Base-by-base conservation (phyloP, 1,139 yeast genomes). In the Pichia sp. region DNA sequence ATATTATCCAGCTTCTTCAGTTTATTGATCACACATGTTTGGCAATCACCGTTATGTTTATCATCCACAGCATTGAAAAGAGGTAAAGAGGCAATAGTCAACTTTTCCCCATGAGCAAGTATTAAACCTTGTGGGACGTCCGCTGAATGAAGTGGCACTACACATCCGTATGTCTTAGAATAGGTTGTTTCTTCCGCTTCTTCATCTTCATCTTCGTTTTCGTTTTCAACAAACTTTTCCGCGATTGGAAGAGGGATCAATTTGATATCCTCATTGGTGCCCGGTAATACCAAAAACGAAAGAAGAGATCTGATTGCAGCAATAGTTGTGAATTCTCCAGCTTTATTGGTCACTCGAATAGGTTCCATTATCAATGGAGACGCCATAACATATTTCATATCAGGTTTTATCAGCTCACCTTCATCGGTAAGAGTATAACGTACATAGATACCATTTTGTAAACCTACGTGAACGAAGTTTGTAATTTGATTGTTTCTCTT, bases 391-490 rank as follows among this genome's bases (percentile, higher is more conserved):
- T 84, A 90, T 65, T 87, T 84, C n/a, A 83, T 80, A 60, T 88
- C 75, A 0, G 92, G 81, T 59, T 85, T 86, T 0, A 81, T 74
- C 14, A 92, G 70, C 50, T 79, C 79, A 0, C 96, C 97, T 3
- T 74, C 66, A 1, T 71, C 68, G 63, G 87, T 89, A 36, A 90
- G 64, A 7, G 73, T 73, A 0, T 90, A 80, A 34, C 85, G 74
- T 2, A 85, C 84, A 70, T 87, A 89, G 1, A 91, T 81, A 38
- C 99, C 99, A 67, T 84, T 89, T 30, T 75, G 79, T 75, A 92
- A 76, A 1, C 98, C 98, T 51, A 90, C 79, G 68, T 91, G 95
- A 7, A 51, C 52, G 17, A 24, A 88, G 77, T 53, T 51, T 6
- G 17, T 42, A 16, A 16, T 43, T 16, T 34, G 36, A 51, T 54